phyloP scores from a whole-genome alignment of 495 filamentous ascomycete species.

The Aspergillus nanangensis region DNA sequence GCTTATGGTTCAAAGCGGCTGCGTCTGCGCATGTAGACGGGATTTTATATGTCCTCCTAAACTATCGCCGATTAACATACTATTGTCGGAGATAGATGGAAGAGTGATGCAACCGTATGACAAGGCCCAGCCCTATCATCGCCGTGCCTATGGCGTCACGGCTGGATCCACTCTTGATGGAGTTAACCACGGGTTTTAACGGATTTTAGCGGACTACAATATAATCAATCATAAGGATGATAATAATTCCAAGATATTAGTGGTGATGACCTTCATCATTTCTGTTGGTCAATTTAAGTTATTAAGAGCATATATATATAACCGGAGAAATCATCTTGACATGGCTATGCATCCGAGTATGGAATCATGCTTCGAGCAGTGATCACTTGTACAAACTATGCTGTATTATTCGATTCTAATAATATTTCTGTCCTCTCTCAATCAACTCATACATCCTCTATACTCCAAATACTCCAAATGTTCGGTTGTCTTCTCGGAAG shows the following conservation, averaged over 20 bases:
- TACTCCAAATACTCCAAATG: slow-evolving; percentile 25
- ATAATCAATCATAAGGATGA: too few species aligned
- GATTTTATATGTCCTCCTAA: neutral
- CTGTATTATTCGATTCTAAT: neutral
- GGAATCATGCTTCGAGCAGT: too few species aligned
- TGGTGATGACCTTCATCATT: too few species aligned
- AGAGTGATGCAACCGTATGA: neutral
- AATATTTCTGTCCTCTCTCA: neutral
- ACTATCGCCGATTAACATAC: neutral
- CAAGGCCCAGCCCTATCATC: neutral
- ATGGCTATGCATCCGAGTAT: too few species aligned
- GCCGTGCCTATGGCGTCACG: neutral
- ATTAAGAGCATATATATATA: too few species aligned
- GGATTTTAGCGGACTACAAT: too few species aligned
- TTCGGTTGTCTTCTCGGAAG: slow-evolving; percentile 78
- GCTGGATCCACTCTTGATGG: neutral
- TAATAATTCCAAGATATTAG: too few species aligned
- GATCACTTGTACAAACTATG: too few species aligned
- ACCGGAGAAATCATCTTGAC: too few species aligned
- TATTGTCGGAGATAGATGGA: neutral
- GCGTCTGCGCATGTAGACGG: too few species aligned
- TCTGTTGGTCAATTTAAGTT: too few species aligned
- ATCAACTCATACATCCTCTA: slow-evolving; percentile 16
- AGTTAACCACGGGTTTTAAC: neutral
- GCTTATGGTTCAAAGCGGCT: neutral